Percentiles rank a stretch among this genome's conserved stretches.
Evolutionary conservation across 2,329 filamentous ascomycete genomes (phyloP).

Genomic region (Apiospora malaysiana): DNA sequence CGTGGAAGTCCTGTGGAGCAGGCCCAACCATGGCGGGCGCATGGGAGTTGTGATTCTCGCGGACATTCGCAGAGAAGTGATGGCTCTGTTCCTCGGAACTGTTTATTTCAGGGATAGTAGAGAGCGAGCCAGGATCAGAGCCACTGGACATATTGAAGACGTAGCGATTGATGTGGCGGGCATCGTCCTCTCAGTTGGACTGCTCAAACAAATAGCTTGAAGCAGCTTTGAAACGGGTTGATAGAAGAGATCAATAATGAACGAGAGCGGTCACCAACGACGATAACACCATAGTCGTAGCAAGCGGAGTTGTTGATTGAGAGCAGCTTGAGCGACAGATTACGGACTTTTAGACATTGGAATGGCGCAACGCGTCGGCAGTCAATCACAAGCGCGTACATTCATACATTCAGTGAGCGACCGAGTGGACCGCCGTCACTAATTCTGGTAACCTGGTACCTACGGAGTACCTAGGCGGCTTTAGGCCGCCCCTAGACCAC

Average conservation of each 20-base stretch:
- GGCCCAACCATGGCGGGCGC: slow-evolving; percentile 14
- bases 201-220: not conserved
- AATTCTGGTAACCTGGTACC: too few relatives aligned
- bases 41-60: not conserved
- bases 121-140: slow-evolving; percentile 13
- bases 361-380: slow-evolving; percentile 12
- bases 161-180: not conserved
- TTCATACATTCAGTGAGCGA: not conserved
- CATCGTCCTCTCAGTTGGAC: not conserved
- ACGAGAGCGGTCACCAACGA: slow-evolving; percentile 5
- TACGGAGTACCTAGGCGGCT: too few relatives aligned
- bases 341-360: not conserved
- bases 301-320: not conserved
- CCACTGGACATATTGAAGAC: slow-evolving; percentile 16
- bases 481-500: not conserved
- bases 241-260: not conserved
- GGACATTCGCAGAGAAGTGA: not conserved
- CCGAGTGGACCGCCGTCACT: not conserved
- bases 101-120: slow-evolving; percentile 9
- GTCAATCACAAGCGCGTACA: not conserved
- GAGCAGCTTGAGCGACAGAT: not conserved
- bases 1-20: slow-evolving; percentile 26
- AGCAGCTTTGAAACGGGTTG: not conserved
- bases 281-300: not conserved
- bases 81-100: slow-evolving; percentile 3